Percentiles rank a stretch among this genome's conserved stretches.
phyloP scores from a whole-genome alignment of 371 early-diverging fungal genomes.

The Thermomucor indicae-seudaticae region DNA sequence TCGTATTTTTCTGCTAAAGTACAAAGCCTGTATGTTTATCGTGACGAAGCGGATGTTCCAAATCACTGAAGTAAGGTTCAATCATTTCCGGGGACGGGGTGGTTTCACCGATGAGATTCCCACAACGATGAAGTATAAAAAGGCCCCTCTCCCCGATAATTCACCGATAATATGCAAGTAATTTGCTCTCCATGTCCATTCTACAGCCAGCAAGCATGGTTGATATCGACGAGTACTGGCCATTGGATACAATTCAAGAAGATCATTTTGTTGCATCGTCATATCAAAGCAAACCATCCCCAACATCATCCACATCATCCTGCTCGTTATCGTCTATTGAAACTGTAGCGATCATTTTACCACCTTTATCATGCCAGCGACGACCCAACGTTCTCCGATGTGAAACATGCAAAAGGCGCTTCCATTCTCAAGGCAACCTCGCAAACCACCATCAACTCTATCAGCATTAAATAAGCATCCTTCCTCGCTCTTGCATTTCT shows the following conservation, averaged over 20 bases:
- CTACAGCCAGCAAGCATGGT: no score
- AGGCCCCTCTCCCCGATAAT: no score
- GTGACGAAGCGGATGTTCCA: no score
- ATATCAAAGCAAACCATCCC: background rate
- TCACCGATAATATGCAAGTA: no score
- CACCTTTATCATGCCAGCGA: background rate
- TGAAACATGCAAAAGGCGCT: conserved; percentile 29
- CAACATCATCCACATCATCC: conserved; percentile 3
- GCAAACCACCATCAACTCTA: conserved; percentile 41
- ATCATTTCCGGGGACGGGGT: no score
- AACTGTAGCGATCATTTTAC: background rate
- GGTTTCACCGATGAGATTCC: no score
- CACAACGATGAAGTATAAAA: no score
- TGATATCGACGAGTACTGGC: no score
- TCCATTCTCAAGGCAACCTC: conserved; percentile 34
- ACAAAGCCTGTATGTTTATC: no score
- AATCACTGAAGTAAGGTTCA: no score
- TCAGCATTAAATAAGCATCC: conserved; percentile 30
- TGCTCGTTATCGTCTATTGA: conserved; percentile 6
- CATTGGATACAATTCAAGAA: background rate
- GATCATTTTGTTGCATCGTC: background rate
- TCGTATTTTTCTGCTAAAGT: no score
- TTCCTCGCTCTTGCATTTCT: background rate
- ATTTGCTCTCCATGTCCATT: no score
- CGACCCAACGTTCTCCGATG: conserved; percentile 15